Conservation (phyloP, 2,329 filamentous ascomycete genomes). For the Fusarium sp. region DNA sequence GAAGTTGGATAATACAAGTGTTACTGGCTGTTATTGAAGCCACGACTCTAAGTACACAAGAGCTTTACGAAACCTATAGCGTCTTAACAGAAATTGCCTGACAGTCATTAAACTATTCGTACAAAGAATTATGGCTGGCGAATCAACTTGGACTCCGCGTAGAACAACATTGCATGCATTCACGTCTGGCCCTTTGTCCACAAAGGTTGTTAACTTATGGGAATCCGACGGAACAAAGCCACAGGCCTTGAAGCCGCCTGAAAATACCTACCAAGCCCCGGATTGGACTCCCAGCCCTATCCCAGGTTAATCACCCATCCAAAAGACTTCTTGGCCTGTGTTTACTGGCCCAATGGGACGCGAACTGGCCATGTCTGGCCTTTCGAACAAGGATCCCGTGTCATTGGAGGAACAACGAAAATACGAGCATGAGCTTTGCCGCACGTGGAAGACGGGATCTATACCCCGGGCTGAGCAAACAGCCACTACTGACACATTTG, state of each 20-base stretch:
- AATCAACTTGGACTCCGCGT: neutral
- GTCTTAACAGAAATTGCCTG: neutral
- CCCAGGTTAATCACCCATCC: neutral
- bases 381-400: neutral
- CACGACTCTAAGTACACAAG: neutral
- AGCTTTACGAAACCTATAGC: neutral
- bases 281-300: neutral
- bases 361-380: neutral
- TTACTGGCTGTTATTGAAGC: neutral
- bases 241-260: neutral
- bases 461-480: too few species aligned
- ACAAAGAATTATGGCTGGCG: neutral
- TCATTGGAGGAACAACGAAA: too few species aligned
- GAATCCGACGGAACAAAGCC: neutral
- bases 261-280: neutral
- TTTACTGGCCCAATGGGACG: neutral
- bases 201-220: neutral
- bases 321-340: neutral
- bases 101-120: neutral
- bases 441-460: too few species aligned
- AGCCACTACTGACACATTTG: too few species aligned
- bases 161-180: neutral
- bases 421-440: too few species aligned
- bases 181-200: neutral
- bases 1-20: rapidly evolving